These are phyloP conservation scores for Plantago major DNA, from an alignment of 257 asterid genomes.

Conservation along the genomic window DNA sequence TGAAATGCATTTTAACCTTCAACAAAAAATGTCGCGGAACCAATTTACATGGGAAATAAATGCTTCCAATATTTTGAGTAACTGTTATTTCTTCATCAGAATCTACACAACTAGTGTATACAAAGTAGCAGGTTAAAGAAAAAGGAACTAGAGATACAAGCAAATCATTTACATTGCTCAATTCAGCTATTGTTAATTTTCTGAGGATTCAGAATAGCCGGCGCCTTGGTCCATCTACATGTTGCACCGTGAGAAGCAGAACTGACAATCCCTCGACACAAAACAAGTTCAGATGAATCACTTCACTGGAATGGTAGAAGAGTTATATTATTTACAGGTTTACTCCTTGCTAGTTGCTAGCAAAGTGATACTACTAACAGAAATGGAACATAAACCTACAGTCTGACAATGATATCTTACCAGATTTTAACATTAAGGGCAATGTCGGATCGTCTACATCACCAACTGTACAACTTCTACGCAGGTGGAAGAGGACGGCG, in stretches of 20 bases:
- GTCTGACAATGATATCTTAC: conserved; percentile 27
- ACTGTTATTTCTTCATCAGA: too few relatives aligned
- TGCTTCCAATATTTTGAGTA: too few relatives aligned
- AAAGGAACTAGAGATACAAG: not conserved
- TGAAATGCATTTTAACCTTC: too few relatives aligned
- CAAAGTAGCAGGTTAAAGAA: too few relatives aligned
- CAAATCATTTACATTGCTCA: conserved; percentile 3
- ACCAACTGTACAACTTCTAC: conserved; percentile 31
- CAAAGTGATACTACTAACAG: not conserved
- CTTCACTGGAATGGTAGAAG: not conserved
- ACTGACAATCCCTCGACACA: not conserved
- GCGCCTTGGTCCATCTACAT: conserved; percentile 4
- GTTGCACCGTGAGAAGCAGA: not conserved
- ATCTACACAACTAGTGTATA: too few relatives aligned
- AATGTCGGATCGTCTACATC: conserved; percentile 20
- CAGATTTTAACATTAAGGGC: conserved; percentile 35
- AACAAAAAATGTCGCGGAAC: too few relatives aligned
- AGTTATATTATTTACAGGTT: too few relatives aligned
- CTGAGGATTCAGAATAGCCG: conserved; percentile 4
- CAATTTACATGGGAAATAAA: too few relatives aligned
- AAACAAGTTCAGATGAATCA: not conserved
- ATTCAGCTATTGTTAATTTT: not conserved
- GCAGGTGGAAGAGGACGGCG: conserved; percentile 95
- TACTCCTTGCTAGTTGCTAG: not conserved
- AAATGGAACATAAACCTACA: not conserved